Conservation (phyloP, 1,139 yeast genomes). For the Saccharomyces hybrid region DNA sequence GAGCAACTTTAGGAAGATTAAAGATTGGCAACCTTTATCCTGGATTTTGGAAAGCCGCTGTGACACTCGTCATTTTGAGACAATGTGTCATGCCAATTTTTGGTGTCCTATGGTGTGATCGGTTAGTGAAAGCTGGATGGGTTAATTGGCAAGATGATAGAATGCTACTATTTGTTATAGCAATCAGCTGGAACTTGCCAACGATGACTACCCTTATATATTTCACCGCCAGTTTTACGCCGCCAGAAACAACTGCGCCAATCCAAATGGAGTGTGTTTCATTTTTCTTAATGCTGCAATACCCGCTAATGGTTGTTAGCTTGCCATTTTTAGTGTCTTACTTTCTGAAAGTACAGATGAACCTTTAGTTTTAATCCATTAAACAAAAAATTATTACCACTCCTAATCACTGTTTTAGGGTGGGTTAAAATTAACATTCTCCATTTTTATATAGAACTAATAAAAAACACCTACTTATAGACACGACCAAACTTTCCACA, state of each 20-base stretch:
- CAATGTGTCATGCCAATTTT: conserved; percentile 49
- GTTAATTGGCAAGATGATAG: conserved; percentile 43
- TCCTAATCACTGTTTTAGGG: background rate
- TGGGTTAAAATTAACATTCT: background rate
- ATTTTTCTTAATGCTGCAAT: conserved; percentile 53
- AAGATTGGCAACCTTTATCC: conserved; percentile 50
- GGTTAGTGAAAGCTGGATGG: conserved; percentile 40
- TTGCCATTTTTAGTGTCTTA: conserved; percentile 64
- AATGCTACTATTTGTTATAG: conserved; percentile 56
- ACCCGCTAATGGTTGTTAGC: conserved; percentile 48
- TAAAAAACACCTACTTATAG: background rate
- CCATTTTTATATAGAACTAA: background rate
- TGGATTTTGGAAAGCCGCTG: conserved; percentile 59
- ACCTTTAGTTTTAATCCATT: conserved; percentile 3
- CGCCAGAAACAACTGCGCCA: conserved; percentile 48
- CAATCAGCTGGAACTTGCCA: conserved; percentile 56
- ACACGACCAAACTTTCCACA: background rate
- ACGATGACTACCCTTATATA: conserved; percentile 64
- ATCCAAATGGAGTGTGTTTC: conserved; percentile 71
- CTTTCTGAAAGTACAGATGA: conserved; percentile 39
- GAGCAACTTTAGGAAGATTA: conserved; percentile 75
- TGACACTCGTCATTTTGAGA: conserved; percentile 38
- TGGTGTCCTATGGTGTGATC: conserved; percentile 48
- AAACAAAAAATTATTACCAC: background rate
- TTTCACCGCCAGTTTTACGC: conserved; percentile 65